Evolutionary conservation across 768 basidiomycete genomes (phyloP), one percentile per base, ranked within the genome.

Genomic region (Pholiota molesta): DNA sequence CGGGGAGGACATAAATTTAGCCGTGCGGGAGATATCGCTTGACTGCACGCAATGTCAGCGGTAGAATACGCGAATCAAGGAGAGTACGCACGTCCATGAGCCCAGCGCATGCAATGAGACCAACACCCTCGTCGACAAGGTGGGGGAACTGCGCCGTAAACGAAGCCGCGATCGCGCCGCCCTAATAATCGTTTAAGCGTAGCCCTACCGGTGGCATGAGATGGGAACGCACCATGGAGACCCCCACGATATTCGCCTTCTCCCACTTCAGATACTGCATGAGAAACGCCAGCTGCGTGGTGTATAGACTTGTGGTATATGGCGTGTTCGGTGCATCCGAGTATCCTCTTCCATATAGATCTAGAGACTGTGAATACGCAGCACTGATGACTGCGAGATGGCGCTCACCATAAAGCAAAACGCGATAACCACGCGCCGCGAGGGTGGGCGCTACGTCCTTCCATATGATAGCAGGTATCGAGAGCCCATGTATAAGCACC

Each of bases 261-360:
- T 83, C 79, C 91, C 92, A 94, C 56, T 79, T 81, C 51, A 93
- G 72, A 64, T 92, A 85, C 64, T 94, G 92, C 82, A 94, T 83
- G 53, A 94, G 83, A 6, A 93, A 81, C 0, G 92, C 92, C n/a
- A 94, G 87, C 67, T 94, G 92, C 0, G 85, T 86, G 0, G 86
- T 86, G 69, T 89, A 89, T 3, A 94, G 78, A 5, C 79, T 74
- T 1, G 83, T 74, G 64, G 91, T 82, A 71, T 94, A 91, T 3
- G 81, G 84, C 16, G 82, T 85, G 21, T 86, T 81, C 0, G 92
- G 92, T 1, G 91, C 91, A 59, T 91, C 91, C 1, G 91, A 91
- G 73, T 93, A 94, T 5, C 92, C 92, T 40, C 92, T 83, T 13
- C 91, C 92, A 62, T 91, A 92, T 19, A 93, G 78, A 75, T 94